Evolutionary conservation across 1,139 yeast genomes (phyloP).

Genomic region (Yamadazyma sp.): DNA sequence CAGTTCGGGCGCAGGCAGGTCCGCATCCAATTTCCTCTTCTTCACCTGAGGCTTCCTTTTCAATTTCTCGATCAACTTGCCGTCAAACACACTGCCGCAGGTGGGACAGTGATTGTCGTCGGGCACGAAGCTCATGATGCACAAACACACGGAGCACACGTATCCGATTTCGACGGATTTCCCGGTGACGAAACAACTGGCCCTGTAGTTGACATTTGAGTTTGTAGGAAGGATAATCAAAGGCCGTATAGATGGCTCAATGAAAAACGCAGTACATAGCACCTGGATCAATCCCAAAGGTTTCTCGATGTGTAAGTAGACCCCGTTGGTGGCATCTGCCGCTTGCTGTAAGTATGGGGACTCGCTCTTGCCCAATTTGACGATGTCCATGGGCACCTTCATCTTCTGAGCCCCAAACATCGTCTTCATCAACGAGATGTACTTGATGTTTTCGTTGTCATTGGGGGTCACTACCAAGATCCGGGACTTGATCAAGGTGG

Average conservation of each 20-base stretch:
- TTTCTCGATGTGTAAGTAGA: slow-evolving; percentile 72
- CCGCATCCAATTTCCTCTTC: slow-evolving; percentile 32
- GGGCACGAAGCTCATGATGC: slow-evolving; percentile 69
- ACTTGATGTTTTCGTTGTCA: slow-evolving; percentile 77
- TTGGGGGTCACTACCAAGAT: slow-evolving; percentile 73
- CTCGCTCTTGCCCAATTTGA: slow-evolving; percentile 68
- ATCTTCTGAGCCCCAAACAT: slow-evolving; percentile 95
- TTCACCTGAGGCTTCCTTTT: slow-evolving; percentile 57
- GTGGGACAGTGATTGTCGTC: slow-evolving; percentile 54
- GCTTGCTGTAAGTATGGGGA: slow-evolving; percentile 94
- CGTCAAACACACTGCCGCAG: slow-evolving; percentile 52
- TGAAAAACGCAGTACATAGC: slow-evolving; percentile 62
- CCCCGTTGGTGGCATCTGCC: slow-evolving; percentile 91
- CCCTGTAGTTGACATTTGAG: slow-evolving; percentile 86
- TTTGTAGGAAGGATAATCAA: slow-evolving; percentile 80
- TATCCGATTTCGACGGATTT: slow-evolving; percentile 88
- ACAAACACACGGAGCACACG: slow-evolving; percentile 93
- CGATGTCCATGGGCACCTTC: slow-evolving; percentile 87
- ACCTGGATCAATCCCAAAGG: slow-evolving; percentile 78
- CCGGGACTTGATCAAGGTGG: slow-evolving; percentile 60
- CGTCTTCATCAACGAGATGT: slow-evolving; percentile 92
- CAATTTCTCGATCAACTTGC: slow-evolving; percentile 43
- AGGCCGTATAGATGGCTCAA: slow-evolving; percentile 79
- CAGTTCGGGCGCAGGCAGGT: neutral
- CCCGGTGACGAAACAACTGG: slow-evolving; percentile 90